Conservation (phyloP, 495 filamentous ascomycete species). For the Entonaema liquescens region DNA sequence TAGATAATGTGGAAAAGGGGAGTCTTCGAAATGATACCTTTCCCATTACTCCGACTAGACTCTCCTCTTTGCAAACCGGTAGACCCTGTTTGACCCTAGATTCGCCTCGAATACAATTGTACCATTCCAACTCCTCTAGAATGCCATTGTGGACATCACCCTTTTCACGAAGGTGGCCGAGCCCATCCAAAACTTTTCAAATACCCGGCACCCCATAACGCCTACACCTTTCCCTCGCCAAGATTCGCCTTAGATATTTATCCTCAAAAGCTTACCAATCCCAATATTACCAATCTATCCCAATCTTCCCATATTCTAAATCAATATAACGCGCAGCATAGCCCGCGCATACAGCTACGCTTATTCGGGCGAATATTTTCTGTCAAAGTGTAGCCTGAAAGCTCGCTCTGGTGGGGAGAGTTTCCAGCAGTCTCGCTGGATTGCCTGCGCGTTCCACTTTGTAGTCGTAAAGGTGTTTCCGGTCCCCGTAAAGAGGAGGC, state of each 20-base stretch:
- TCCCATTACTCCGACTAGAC: background rate
- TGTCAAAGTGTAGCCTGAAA: background rate
- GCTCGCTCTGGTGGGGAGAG: background rate
- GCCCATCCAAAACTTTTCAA: background rate
- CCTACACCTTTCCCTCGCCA: background rate
- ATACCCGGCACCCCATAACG: background rate
- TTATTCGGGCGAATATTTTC: background rate
- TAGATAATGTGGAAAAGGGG: background rate
- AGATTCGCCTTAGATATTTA: background rate
- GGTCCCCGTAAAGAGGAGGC: background rate
- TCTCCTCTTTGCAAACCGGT: background rate
- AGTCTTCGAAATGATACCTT: background rate
- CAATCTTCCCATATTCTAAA: background rate
- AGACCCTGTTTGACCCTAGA: background rate
- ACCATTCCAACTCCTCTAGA: background rate
- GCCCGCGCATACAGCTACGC: background rate
- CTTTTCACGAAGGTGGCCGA: background rate
- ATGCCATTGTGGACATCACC: background rate
- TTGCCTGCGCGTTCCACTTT: conserved; percentile 8
- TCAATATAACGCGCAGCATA: background rate
- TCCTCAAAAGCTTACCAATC: background rate
- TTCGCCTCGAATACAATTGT: background rate
- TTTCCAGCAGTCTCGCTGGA: conserved; percentile 3
- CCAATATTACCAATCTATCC: background rate
- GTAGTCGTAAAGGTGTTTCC: background rate